Evolutionary conservation across 345 rosid genomes (phyloP), one percentile per base, ranked within the genome.

Genomic region (Trapa bicornis): DNA sequence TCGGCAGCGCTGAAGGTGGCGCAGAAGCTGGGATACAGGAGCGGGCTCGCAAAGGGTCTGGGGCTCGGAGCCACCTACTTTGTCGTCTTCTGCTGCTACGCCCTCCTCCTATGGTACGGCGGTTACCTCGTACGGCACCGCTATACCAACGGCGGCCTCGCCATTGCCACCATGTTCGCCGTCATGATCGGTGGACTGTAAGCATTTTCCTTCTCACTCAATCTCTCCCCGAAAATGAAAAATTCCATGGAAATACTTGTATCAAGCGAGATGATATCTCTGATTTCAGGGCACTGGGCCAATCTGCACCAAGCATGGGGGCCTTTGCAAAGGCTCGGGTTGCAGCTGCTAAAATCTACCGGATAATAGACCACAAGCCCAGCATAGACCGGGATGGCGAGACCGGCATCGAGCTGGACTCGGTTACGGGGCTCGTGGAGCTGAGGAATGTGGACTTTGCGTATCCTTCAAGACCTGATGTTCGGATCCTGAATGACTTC

Each of bases 111-210:
- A 36, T 93, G 97, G 98, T 93, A 93, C 71, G 97, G 98, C 4
- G 98, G 97, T 29, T 88, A 85, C 50, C 92, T 93, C 32, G 96
- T 89, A 64, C 81, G 98, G 52, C 97, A 93, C 63, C 97, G 84
- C 82, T 83, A 78, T 68, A 93, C 98, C 67, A 88, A 90, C 73
- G 97, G 97, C 68, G 97, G 97, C 48, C 96, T 93, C 36, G 97
- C 98, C 4, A 88, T 89, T 33, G 80, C 98, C 43, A 93, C 97
- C 66, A 93, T 93, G 98, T 93, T 93, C 69, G 92, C 96, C 2
- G 97, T 89, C 56, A 93, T 93, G 97, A 82, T 93, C 8, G 98
- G 98, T 73, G 98, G 98, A 71, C 66, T 93, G 98, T 93, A 78
- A 85, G 97, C 80, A 41, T 8, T 57, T 67, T 73, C 67, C 42